A percentile compares a stretch with the other conserved stretches of the same genome.
phyloP scores from a whole-genome alignment of 2,329 filamentous ascomycete species.

The Apiospora aurea region DNA sequence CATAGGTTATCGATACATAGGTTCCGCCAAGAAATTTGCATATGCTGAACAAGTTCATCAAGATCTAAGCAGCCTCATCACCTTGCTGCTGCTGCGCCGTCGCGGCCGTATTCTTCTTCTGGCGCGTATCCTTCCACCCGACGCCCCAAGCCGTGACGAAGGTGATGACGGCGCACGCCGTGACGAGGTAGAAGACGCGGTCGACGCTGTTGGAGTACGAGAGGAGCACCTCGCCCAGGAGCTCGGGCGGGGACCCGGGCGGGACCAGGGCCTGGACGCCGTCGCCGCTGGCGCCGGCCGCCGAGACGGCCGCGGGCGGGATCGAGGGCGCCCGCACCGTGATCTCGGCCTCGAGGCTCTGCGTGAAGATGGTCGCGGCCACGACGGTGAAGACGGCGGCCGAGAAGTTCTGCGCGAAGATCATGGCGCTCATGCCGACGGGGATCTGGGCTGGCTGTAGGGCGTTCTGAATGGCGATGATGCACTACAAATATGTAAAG shows the following conservation, averaged over 20 bases:
- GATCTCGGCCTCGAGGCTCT: slow-evolving; percentile 35
- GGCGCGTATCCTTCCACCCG: slow-evolving; percentile 35
- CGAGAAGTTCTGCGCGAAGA: slow-evolving; percentile 40
- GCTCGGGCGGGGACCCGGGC: slow-evolving; percentile 32
- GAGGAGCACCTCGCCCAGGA: slow-evolving; percentile 36
- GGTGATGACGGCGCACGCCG: slow-evolving; percentile 33
- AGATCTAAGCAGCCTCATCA: background rate
- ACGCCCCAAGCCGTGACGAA: slow-evolving; percentile 38
- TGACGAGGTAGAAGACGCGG: slow-evolving; percentile 39
- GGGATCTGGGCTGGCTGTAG: slow-evolving; percentile 37
- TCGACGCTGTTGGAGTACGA: slow-evolving; percentile 38
- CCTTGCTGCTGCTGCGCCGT: background rate
- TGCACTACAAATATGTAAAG: slow-evolving; percentile 25
- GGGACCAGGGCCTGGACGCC: slow-evolving; percentile 40
- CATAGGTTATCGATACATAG: background rate
- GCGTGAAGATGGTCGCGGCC: slow-evolving; percentile 40
- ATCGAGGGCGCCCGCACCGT: slow-evolving; percentile 36
- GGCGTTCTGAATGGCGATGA: slow-evolving; percentile 40
- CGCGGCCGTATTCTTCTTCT: background rate
- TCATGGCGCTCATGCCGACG: slow-evolving; percentile 37
- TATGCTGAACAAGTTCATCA: background rate
- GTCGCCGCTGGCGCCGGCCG: slow-evolving; percentile 38
- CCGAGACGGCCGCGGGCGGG: slow-evolving; percentile 34
- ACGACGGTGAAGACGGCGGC: slow-evolving; percentile 39
- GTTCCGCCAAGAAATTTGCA: background rate